These are phyloP conservation scores for Coniosporium uncinatum DNA, from an alignment of 2,329 filamentous ascomycete genomes.

Conservation along the genomic window DNA sequence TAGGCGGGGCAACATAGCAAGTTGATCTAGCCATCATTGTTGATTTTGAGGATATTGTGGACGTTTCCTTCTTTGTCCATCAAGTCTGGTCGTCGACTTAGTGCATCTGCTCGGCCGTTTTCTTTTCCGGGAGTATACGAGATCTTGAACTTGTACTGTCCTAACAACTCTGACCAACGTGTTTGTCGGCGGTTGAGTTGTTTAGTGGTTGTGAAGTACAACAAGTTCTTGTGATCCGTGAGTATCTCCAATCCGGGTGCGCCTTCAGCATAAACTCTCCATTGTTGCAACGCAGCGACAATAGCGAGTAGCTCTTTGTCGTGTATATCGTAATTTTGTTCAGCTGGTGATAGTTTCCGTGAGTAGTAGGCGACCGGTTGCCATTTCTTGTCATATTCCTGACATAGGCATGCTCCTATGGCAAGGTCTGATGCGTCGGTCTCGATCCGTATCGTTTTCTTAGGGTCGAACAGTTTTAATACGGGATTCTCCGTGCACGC, in stretches of 20 bases:
- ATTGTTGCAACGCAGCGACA: slow-evolving; percentile 17
- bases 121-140: slow-evolving; percentile 12
- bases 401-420: slow-evolving; percentile 4
- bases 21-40: slow-evolving; percentile 10
- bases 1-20: too few species aligned
- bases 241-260: slow-evolving; percentile 11
- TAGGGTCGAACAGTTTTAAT: slow-evolving; percentile 12
- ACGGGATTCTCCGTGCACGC: slow-evolving; percentile 11
- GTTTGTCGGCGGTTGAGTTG: slow-evolving; percentile 18
- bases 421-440: slow-evolving; percentile 11
- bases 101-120: slow-evolving; percentile 10
- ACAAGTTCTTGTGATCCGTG: slow-evolving; percentile 19
- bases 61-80: too few species aligned
- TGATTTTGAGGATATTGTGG: too few species aligned
- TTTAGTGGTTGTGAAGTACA: slow-evolving; percentile 21
- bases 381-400: slow-evolving; percentile 6
- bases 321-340: slow-evolving; percentile 25
- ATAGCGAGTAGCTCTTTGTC: slow-evolving; percentile 26
- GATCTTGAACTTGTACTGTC: slow-evolving; percentile 17
- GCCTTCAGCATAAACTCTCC: slow-evolving; percentile 12
- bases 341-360: slow-evolving; percentile 10
- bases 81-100: slow-evolving; percentile 8
- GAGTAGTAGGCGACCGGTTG: slow-evolving; percentile 11
- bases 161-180: slow-evolving; percentile 15
- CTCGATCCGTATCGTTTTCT: slow-evolving; percentile 9